Base-by-base conservation (phyloP, 2,329 filamentous ascomycete genomes). In the Aureobasidium subglaciale region DNA sequence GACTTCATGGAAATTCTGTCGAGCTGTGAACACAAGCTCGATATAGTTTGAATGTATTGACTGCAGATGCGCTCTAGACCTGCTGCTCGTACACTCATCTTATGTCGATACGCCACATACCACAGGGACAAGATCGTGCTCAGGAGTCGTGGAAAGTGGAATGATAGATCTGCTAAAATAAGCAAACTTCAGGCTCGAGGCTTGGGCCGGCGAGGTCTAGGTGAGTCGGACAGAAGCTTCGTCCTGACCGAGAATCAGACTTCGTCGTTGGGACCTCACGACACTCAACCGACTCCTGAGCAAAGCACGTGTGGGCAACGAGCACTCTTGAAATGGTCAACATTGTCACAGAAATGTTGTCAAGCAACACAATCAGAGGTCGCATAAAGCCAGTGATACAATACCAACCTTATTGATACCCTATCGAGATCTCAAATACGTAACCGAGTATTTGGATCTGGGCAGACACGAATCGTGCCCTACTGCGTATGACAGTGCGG, bases 111-210 rank as follows among this genome's bases (percentile, higher is more conserved):
- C 43, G 43, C 43, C 43, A 35, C 43, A 48, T 48, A 48, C 43
- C 30, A 35, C 2, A 24, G 16, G 13, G 18, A 9, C 18, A 22
- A 16, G 11, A 15, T 8, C n/a, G 11, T 35, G 30, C 13, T 18
- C 10, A 15, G 32, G 16, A 22, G 3, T 15, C 25, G 13, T 27
- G 8, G 22, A 24, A 48, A 22, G 29, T 18, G 35, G 13, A 3
- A 48, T 48, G 30, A 48, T 35, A 22, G 13, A 35, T 18, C 20
- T 22, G 29, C 43, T 48, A 48, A 34, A 48, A n/a, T 48, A 48
- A 48, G 43, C 30, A 48, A 25, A 48, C 13, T 48, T 48, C 20
- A n/a, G 29, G 7, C 7, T 20, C 15, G 13, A 7, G 43, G 29
- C 29, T 25, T 24, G 43, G 20, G 30, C 15, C 11, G 29, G 13